A percentile compares a stretch with the other conserved stretches of the same genome.
phyloP scores from a whole-genome alignment of 2,329 filamentous ascomycete species.

The Nakataea oryzae region DNA sequence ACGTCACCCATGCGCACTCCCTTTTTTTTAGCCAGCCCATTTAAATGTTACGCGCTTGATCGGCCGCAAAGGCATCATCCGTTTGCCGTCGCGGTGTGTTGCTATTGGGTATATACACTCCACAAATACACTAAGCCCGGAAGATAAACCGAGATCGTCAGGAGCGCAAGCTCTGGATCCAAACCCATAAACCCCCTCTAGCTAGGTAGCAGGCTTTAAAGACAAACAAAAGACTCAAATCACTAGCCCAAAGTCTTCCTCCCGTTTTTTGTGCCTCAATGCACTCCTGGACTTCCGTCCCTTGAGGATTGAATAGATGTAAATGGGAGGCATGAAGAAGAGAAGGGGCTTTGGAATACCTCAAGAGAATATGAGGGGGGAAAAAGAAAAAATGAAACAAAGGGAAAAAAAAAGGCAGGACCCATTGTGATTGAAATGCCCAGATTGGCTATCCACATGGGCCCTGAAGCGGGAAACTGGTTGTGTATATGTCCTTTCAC shows the following conservation, averaged over 20 bases:
- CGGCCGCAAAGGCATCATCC: not conserved
- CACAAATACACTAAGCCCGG: not conserved
- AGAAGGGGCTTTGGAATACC: not conserved
- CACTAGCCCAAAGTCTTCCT: not conserved
- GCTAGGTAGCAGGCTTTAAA: not conserved
- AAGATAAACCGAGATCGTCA: not conserved
- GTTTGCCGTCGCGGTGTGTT: not conserved
- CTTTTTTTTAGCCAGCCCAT: too few relatives aligned
- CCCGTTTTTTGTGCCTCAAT: not conserved
- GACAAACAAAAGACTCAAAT: not conserved
- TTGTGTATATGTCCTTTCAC: not conserved
- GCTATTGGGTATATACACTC: conserved; percentile 3
- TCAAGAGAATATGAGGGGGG: not conserved
- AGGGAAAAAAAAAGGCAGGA: not conserved
- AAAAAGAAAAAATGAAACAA: not conserved
- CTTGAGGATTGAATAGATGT: not conserved
- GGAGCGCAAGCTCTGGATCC: not conserved
- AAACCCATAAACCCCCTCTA: not conserved
- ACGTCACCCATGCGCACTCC: not conserved
- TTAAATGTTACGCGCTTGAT: not conserved
- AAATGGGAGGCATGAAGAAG: not conserved
- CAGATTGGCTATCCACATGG: not conserved
- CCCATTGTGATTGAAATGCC: not conserved
- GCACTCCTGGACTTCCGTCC: not conserved
- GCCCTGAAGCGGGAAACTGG: not conserved